Evolutionary conservation across 805 yeast species (phyloP).

Genomic region (Starmerella stigmatis): DNA sequence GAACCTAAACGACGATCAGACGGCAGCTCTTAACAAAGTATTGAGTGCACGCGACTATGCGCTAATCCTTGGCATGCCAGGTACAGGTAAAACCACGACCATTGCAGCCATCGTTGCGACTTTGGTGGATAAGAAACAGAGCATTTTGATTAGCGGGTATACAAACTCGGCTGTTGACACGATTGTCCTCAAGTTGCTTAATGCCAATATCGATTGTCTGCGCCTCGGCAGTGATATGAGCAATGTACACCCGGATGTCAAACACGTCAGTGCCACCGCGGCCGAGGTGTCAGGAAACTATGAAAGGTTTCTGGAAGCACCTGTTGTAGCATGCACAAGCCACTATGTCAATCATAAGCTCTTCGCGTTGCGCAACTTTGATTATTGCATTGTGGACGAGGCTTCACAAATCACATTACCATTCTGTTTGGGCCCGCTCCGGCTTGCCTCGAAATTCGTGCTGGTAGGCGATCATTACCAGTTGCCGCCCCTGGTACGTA

Average conservation of each 20-base stretch:
- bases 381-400: conserved; percentile 90
- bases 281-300: conserved; percentile 2
- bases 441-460: conserved; percentile 66
- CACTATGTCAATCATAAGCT: conserved; percentile 59
- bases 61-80: conserved; percentile 92
- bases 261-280: conserved; percentile 30
- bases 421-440: conserved; percentile 74
- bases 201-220: conserved; percentile 41
- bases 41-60: conserved; percentile 63
- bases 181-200: conserved; percentile 60
- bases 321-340: conserved; percentile 82
- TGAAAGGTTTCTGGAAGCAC: conserved; percentile 37
- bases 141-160: conserved; percentile 70
- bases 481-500: conserved; percentile 75
- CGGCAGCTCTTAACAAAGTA: conserved; percentile 54
- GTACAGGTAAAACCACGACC: conserved; percentile 91
- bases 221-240: conserved; percentile 48
- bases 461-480: conserved; percentile 96
- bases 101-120: conserved; percentile 63
- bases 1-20: conserved; percentile 60
- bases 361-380: conserved; percentile 55
- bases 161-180: conserved; percentile 97
- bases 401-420: conserved; percentile 95
- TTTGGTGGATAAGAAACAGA: conserved; percentile 49
- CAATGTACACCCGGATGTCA: conserved; percentile 50